phyloP scores from a whole-genome alignment of 2,329 filamentous ascomycete species.

The Pyricularia sp. region DNA sequence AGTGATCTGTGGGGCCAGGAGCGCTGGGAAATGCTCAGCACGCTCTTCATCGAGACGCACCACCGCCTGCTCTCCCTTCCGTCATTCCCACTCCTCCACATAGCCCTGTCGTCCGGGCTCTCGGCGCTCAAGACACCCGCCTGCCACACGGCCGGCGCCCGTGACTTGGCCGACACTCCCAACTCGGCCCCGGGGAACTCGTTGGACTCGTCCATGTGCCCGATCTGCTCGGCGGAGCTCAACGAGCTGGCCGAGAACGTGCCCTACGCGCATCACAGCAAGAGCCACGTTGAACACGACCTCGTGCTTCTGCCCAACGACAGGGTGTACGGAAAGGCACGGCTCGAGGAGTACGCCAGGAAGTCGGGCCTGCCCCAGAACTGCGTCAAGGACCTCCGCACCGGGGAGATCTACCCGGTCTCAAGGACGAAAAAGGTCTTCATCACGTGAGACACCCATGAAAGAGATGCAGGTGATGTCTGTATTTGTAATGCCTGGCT shows the following conservation, averaged over 20 bases:
- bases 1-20: slow-evolving; percentile 58
- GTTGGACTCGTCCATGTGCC: slow-evolving; percentile 59
- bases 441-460: slow-evolving; percentile 52
- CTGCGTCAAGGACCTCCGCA: slow-evolving; percentile 69
- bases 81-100: slow-evolving; percentile 73
- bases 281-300: slow-evolving; percentile 85
- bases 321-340: slow-evolving; percentile 69
- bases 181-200: slow-evolving; percentile 6
- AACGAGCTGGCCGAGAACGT: slow-evolving; percentile 84
- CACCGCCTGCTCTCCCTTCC: slow-evolving; percentile 80
- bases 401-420: slow-evolving; percentile 55
- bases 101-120: slow-evolving; percentile 81
- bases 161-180: slow-evolving; percentile 8
- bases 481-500: background rate
- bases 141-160: slow-evolving; percentile 59
- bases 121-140: slow-evolving; percentile 93
- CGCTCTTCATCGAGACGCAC: slow-evolving; percentile 77
- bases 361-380: slow-evolving; percentile 64
- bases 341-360: slow-evolving; percentile 65
- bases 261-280: slow-evolving; percentile 90
- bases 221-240: slow-evolving; percentile 91
- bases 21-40: slow-evolving; percentile 69
- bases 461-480: background rate
- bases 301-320: slow-evolving; percentile 81
- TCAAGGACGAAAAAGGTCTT: slow-evolving; percentile 75